Conservation (phyloP, 306 rosid species). For the Erythrophleum fordii region DNA sequence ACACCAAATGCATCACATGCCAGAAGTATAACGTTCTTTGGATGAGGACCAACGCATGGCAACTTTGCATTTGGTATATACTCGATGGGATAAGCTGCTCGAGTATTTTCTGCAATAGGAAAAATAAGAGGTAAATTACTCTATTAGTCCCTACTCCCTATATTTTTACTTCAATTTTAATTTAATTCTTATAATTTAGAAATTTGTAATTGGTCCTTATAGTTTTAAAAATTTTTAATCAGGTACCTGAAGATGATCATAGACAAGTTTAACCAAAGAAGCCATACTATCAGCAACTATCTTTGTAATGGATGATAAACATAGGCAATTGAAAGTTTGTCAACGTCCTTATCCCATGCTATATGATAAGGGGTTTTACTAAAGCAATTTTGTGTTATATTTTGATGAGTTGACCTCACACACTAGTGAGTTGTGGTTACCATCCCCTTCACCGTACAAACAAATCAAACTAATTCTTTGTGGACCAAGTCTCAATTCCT, state of each 20-base stretch:
- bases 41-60: slow-evolving; percentile 88
- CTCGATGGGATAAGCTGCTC: slow-evolving; percentile 93
- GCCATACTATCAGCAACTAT: background rate
- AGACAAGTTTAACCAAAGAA: background rate
- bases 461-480: slow-evolving; percentile 24
- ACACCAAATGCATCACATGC: slow-evolving; percentile 96
- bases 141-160: background rate
- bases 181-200: background rate
- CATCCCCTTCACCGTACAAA: slow-evolving; percentile 16
- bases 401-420: slow-evolving; percentile 13
- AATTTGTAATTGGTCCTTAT: background rate
- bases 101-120: slow-evolving; percentile 71
- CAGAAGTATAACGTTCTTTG: slow-evolving; percentile 81
- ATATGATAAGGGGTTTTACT: background rate
- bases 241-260: background rate
- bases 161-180: background rate
- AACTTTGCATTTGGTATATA: slow-evolving; percentile 86
- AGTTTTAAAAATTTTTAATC: background rate
- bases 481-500: slow-evolving; percentile 28
- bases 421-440: slow-evolving; percentile 6
- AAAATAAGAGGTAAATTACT: background rate
- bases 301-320: background rate
- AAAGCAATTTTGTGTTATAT: background rate
- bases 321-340: background rate
- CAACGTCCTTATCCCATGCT: slow-evolving; percentile 29